Percentiles rank a stretch among this genome's conserved stretches.
Conservation (phyloP, 2,329 filamentous ascomycete genomes). For the Ophiostoma ulmi region DNA sequence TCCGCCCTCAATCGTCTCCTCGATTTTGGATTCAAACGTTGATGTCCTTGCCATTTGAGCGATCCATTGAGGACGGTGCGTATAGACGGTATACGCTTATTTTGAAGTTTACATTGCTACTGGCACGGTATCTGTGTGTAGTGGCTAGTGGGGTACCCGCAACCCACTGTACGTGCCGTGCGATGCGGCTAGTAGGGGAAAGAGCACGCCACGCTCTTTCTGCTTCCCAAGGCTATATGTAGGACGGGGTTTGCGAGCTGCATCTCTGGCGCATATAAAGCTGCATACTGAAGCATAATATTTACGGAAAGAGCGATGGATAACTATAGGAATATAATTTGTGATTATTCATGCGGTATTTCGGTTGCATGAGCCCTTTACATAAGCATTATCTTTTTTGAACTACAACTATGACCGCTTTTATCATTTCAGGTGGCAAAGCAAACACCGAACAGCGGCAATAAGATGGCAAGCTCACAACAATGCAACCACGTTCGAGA, state of each 20-base stretch:
- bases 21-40: neutral
- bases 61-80: neutral
- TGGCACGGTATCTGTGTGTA: neutral
- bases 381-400: neutral
- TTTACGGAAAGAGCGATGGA: neutral
- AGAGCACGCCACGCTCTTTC: conserved; percentile 5
- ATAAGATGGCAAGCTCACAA: neutral
- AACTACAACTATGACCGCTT: neutral
- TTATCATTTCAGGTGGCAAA: neutral
- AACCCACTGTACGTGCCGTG: neutral
- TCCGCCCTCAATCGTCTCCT: neutral
- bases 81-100: neutral
- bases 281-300: neutral
- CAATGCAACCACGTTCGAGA: neutral
- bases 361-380: too few species aligned
- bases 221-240: neutral
- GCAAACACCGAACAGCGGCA: neutral
- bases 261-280: neutral
- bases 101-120: neutral
- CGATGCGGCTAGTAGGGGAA: neutral
- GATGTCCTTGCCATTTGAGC: neutral
- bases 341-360: neutral
- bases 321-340: neutral
- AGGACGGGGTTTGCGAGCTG: conserved; percentile 1
- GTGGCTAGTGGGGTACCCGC: neutral